Percentiles rank a stretch among this genome's conserved stretches.
Conservation (phyloP, 208 protist genomes). For the Plasmodiophora brassicae region DNA sequence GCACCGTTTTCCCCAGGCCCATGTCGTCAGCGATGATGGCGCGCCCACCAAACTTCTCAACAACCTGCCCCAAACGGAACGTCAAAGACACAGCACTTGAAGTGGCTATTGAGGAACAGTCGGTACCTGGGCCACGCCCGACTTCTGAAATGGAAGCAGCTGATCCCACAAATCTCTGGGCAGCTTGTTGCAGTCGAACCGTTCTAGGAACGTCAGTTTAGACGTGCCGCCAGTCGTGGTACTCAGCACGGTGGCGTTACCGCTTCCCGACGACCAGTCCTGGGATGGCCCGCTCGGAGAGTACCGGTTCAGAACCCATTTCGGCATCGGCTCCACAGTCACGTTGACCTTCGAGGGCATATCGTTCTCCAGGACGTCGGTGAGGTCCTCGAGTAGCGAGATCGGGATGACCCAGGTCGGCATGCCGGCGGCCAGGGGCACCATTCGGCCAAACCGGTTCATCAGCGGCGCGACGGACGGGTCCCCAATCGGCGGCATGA, state of each 20-base stretch:
- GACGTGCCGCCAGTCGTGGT: background rate
- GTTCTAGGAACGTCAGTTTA: background rate
- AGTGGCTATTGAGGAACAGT: no score
- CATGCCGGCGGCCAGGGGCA: background rate
- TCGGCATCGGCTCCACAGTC: background rate
- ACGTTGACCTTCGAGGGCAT: background rate
- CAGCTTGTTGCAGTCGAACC: background rate
- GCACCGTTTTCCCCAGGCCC: conserved; percentile 60
- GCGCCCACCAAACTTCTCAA: conserved; percentile 19
- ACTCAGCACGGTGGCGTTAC: background rate
- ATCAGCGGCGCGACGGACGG: background rate
- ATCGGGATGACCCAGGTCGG: background rate
- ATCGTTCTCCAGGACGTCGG: background rate
- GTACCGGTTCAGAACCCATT: conserved; percentile 7
- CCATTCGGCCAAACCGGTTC: background rate
- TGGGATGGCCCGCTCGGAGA: no score
- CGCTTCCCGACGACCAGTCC: background rate
- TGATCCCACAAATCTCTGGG: background rate
- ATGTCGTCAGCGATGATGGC: conserved; percentile 57
- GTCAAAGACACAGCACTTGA: background rate
- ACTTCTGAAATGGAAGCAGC: background rate
- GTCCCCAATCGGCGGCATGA: background rate
- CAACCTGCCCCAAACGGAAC: background rate
- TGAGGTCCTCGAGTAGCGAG: background rate
- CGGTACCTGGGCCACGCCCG: background rate